phyloP scores from a whole-genome alignment of 164 flowering plant species.

The Stephania yunnanensis region DNA sequence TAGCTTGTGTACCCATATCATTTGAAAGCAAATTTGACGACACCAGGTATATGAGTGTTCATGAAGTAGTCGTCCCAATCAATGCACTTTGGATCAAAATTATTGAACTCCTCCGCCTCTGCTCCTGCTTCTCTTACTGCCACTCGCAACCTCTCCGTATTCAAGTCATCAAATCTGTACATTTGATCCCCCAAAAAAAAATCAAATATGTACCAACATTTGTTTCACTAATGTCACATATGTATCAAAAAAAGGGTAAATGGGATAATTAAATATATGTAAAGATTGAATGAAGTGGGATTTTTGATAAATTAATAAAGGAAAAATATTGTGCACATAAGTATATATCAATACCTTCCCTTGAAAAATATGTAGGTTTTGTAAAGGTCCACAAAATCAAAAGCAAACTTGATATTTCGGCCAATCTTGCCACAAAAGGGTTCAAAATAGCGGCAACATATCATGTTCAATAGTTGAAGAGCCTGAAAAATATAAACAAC shows the following conservation, averaged over 20 bases:
- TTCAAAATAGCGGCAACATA: constrained; percentile 31
- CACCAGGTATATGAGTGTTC: constrained; percentile 48
- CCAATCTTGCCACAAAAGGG: constrained; percentile 22
- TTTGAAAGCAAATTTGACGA: constrained; percentile 34
- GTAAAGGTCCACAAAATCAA: constrained; percentile 49
- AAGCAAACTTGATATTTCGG: constrained; percentile 33
- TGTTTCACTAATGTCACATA: neutral
- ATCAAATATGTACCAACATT: neutral
- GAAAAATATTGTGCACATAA: no score
- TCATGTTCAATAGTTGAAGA: constrained; percentile 31
- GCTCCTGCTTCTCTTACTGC: constrained; percentile 11
- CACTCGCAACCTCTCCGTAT: constrained; percentile 34
- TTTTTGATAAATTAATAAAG: neutral
- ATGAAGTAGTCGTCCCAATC: constrained; percentile 58
- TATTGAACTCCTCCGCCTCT: constrained; percentile 21
- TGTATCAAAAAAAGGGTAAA: neutral
- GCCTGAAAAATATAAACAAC: constrained; percentile 20
- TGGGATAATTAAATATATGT: neutral
- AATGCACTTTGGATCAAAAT: constrained; percentile 45
- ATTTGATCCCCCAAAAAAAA: no score
- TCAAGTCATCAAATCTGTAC: constrained; percentile 48
- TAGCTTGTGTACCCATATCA: constrained; percentile 12
- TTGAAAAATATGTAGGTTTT: constrained; percentile 51
- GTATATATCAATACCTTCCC: constrained; percentile 33
- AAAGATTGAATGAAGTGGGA: neutral